Percentiles rank a stretch among this genome's conserved stretches.
Evolutionary conservation across 1,284 basidiomycete species (phyloP).

Genomic region (Cryptococcus amylolentus): DNA sequence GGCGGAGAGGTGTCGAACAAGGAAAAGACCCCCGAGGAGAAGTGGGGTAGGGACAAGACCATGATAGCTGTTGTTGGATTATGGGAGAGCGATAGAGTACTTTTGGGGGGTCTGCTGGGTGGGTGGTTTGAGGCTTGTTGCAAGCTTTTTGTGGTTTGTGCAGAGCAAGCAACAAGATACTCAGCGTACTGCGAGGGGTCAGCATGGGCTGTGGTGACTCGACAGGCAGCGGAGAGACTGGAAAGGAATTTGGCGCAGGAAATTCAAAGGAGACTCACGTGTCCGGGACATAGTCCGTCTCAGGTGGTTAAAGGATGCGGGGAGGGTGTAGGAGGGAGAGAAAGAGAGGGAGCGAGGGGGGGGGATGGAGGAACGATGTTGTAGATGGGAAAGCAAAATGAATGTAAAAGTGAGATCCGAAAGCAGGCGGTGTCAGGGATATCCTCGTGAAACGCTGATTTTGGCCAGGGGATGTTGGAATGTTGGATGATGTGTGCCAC

Average conservation of each 20-base stretch:
- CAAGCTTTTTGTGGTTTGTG: neutral
- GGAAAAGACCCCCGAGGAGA: slow-evolving; percentile 13
- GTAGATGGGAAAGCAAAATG: too few relatives aligned
- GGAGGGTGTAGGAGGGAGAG: too few relatives aligned
- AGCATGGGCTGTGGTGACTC: neutral
- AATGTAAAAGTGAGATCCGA: too few relatives aligned
- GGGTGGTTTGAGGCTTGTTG: neutral
- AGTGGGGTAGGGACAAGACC: slow-evolving; percentile 19
- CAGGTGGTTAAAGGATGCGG: neutral
- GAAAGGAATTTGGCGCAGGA: neutral
- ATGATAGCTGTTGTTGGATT: slow-evolving; percentile 1
- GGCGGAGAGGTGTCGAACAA: slow-evolving; percentile 22
- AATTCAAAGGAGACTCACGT: slow-evolving; percentile 5
- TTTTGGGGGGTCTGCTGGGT: neutral
- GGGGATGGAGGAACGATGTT: too few relatives aligned
- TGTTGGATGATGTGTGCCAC: too few relatives aligned
- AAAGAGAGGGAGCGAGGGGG: too few relatives aligned
- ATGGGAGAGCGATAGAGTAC: neutral
- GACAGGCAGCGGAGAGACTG: neutral
- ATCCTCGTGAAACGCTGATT: too few relatives aligned
- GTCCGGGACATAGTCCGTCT: neutral
- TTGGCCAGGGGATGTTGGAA: too few relatives aligned
- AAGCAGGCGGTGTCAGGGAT: too few relatives aligned
- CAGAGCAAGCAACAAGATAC: neutral
- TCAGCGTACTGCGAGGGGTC: neutral